Base-by-base conservation (phyloP, 202 grass and related monocot genomes). In the Eragrostis tef region DNA sequence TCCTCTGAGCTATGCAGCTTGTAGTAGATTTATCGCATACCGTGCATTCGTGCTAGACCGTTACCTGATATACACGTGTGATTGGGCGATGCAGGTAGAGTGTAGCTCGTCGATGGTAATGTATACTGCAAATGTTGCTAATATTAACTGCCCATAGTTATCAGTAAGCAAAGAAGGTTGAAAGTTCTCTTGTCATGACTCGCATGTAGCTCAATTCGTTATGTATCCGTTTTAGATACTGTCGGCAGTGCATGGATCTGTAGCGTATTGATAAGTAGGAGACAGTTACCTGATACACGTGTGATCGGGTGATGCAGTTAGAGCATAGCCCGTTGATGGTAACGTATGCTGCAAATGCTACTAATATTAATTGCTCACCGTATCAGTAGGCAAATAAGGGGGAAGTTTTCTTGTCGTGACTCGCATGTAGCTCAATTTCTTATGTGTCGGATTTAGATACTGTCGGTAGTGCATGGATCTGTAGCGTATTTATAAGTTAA, bases 161-260 rank as follows among this genome's bases (percentile, higher is more conserved):
- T 31, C 29, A 39, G 68, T 68, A 47, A 58, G 11, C 42, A 41
- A 59, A 71, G 64, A 20, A 51, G 48, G 72, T 52, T 27, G 29
- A 16, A 78, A 58, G 77, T 73, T 26, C 16, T 52, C 46, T 86
- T 86, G 79, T 78, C 19, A 19, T 0, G 11, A 20, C 68, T 39
- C 44, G 13, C 48, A 53, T 62, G 16, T 52, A 66, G 65, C 58
- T 77, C 56, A 21, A 59, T 61, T 76, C n/a, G 2, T 60, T 41
- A 51, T 14, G 21, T 21, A 81, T 27, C 52, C 29, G 20, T 60
- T 20, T 34, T 47, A 36, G 42, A n/a, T 79, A 36, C 10, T 13
- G 22, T 45, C 44, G 39, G 60, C 78, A 36, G 42, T 61, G 48
- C 77, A 50, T 81, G 39, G 58, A 29, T 64, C 11, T 45, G 19